phyloP scores from a whole-genome alignment of 23 red algal species.

The Agarophyton chilense region DNA sequence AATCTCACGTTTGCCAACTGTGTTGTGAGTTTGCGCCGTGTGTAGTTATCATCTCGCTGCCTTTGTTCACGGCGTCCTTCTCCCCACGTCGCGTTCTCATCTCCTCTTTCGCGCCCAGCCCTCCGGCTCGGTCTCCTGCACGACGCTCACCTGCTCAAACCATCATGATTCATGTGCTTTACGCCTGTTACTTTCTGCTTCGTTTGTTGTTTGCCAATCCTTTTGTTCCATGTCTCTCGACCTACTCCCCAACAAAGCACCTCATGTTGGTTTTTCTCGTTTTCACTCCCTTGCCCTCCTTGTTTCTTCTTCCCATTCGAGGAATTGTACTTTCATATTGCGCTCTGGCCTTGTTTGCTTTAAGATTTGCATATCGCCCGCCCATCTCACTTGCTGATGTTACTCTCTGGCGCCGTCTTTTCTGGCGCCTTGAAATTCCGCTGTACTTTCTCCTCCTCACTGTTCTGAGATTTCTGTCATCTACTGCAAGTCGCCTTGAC shows the following conservation, averaged over 20 bases:
- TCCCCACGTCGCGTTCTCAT: too few relatives aligned
- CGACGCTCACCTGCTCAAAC: too few relatives aligned
- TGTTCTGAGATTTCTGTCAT: background rate
- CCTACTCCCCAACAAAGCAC: background rate
- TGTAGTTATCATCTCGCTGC: too few relatives aligned
- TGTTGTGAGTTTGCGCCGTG: too few relatives aligned
- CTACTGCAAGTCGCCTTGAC: background rate
- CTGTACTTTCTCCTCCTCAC: background rate
- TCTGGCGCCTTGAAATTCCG: slow-evolving; percentile 1
- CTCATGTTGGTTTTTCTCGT: background rate
- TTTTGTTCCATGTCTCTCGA: background rate
- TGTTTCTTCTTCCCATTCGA: background rate
- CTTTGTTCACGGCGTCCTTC: too few relatives aligned
- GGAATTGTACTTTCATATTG: background rate
- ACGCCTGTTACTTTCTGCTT: background rate
- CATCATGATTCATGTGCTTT: background rate
- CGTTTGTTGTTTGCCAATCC: background rate
- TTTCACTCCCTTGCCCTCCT: background rate
- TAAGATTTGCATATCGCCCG: background rate
- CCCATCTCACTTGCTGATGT: background rate
- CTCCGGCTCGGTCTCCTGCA: too few relatives aligned
- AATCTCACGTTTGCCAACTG: too few relatives aligned
- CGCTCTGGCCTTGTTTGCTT: background rate
- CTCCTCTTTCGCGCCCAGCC: too few relatives aligned
- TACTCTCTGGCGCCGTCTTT: background rate